Base-by-base conservation (phyloP, 306 rosid species). In the Mimosa pudica region DNA sequence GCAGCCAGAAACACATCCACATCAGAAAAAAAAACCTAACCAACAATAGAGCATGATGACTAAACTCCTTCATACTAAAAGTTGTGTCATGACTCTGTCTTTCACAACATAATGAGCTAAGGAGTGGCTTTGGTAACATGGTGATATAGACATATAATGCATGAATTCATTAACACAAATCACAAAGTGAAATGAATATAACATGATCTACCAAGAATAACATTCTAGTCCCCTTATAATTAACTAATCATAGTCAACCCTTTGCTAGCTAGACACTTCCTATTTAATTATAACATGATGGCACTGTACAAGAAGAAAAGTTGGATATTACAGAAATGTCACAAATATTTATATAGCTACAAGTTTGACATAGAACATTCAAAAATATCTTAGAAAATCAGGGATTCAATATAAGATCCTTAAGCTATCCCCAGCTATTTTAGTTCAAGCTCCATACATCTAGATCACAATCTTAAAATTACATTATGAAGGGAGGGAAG, bases 381-480 rank as follows among this genome's bases (percentile, higher is more conserved):
- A 57, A 57, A 58, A 58, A 2, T 58, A 58, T 2, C 64, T 20
- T 12, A 58, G 33, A 4, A 58, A 58, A 58, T 58, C 33, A 58
- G 33, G 64, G 12, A 58, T 58, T 58, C 11, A 1, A 12, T 12
- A 58, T n/a, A 0, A 70, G 52, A 7, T 38, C 54, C 74, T 75
- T 79, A 67, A 10, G 24, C 9, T 8, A 18, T 67, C 67, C 5
- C 60, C 46, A 74, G 70, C 71, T 11, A 10, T 47, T 7, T 36
- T 44, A 76, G 70, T 64, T 68, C 61, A 65, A 58, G 44, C 16
- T 76, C 71, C 38, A 12, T 46, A 12, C 51, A 78, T 63, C 33
- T 61, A 68, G 49, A 74, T 72, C 70, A 83, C 77, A 69, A 74
- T 65, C 14, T 18, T 63, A 79, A 10, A 42, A 69, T 69, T n/a